Conservation (phyloP, 768 basidiomycete species). For the Lentinula detonsa region DNA sequence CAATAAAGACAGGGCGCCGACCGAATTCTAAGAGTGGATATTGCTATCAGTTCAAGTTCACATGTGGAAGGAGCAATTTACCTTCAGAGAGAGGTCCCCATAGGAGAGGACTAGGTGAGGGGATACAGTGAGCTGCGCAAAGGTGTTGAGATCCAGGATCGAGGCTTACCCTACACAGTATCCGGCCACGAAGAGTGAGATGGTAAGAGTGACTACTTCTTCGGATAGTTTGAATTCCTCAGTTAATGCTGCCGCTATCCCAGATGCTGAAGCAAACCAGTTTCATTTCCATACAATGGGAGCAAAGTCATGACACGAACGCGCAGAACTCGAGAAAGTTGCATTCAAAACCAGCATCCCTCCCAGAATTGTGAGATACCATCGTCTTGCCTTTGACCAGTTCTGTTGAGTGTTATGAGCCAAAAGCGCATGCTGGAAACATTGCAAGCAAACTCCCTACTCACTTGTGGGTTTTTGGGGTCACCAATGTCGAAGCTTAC, state of each 20-base stretch:
- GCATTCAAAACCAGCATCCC: constrained; percentile 50
- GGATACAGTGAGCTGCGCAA: background rate
- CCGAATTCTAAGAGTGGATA: constrained; percentile 33
- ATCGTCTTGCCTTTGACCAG: constrained; percentile 38
- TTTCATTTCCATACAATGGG: background rate
- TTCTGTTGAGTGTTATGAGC: constrained; percentile 27
- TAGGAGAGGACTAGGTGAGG: constrained; percentile 33
- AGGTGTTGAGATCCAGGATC: background rate
- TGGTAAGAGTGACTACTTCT: constrained; percentile 47
- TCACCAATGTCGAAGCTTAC: constrained; percentile 32
- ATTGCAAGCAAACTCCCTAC: no score
- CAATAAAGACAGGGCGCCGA: constrained; percentile 51
- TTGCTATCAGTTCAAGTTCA: background rate
- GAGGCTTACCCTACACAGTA: constrained; percentile 48
- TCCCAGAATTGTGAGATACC: constrained; percentile 46
- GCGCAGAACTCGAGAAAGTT: constrained; percentile 59
- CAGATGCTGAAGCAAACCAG: constrained; percentile 28
- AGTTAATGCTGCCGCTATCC: constrained; percentile 37
- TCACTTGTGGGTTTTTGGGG: constrained; percentile 40
- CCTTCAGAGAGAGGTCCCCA: constrained; percentile 51
- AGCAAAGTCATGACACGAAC: constrained; percentile 17
- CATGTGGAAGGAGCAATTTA: background rate
- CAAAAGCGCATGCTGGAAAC: constrained; percentile 3
- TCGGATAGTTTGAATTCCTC: constrained; percentile 41
- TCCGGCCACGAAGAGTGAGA: constrained; percentile 65